Base-by-base conservation (phyloP, 2,329 filamentous ascomycete genomes). In the Bretziella fagacearum region DNA sequence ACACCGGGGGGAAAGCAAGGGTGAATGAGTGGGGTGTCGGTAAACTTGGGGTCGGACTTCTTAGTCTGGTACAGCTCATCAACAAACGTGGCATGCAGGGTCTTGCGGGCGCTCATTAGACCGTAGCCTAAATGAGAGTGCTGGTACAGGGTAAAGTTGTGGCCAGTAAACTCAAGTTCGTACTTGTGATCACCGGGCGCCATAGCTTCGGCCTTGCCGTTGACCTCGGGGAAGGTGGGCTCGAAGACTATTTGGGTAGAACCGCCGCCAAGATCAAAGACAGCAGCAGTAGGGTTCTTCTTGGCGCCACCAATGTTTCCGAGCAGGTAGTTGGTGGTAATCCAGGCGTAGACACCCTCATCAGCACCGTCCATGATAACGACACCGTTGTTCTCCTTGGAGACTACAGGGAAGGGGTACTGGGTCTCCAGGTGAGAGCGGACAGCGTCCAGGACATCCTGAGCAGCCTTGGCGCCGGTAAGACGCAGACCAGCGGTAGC, bases 161-260 rank as follows among this genome's bases (percentile, higher is more conserved):
- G 82, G 52, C 87, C 89, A 54, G 89, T 87, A 57, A 96, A 98
- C 53, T 77, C 73, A 50, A 98, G 78, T 45, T 79, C 73, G 65
- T 96, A 98, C 66, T 93, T 95, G 74, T 98, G 91, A 59, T 96
- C 87, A 48, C 91, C 91, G 36, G 87, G 81, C 15, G 79, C 73
- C 57, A 98, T 73, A 61, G 79, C 81, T 60, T 84, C 79, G 70
- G 95, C 82, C 51, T 86, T 87, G 52, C 84, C 83, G 43, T 72
- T 68, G 47, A 73, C 64, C 48, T 74, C 73, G 47, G 74, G 73
- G 65, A 94, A 98, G 44, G 81, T 93, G 18, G 93, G 93, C 68
- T 98, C 79, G 63, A 96, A 98, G 55, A 98, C 93, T 59, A 98
- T 95, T 67, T 98, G 91, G 11, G 93, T 98, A 18, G 87, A 95